A percentile compares a stretch with the other conserved stretches of the same genome.
These are phyloP conservation scores for Trichoderma sp. DNA, from an alignment of 2,329 filamentous ascomycete genomes.

Conservation along the genomic window DNA sequence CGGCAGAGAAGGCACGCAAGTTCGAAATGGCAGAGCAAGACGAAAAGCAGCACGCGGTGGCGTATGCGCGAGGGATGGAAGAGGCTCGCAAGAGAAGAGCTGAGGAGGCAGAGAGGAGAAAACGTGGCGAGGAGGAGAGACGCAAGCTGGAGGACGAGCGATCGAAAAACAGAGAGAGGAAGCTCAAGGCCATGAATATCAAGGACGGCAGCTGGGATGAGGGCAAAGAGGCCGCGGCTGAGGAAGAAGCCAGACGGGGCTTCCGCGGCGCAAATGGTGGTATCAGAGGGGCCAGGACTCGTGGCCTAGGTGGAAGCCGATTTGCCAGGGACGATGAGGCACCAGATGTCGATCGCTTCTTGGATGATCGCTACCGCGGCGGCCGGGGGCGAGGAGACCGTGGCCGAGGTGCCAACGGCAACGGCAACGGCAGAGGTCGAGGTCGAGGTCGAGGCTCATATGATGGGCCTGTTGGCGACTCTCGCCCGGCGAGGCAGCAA, in stretches of 20 bases:
- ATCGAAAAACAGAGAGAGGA: constrained; percentile 57
- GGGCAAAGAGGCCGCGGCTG: constrained; percentile 47
- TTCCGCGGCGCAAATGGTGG: constrained; percentile 45
- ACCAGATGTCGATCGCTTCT: constrained; percentile 36
- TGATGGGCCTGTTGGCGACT: constrained; percentile 26
- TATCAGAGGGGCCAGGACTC: constrained; percentile 37
- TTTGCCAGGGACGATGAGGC: constrained; percentile 39
- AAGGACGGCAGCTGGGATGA: constrained; percentile 58
- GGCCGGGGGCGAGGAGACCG: constrained; percentile 29
- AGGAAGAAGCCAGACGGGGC: constrained; percentile 39
- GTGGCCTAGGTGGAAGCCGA: constrained; percentile 40
- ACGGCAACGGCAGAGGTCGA: constrained; percentile 35
- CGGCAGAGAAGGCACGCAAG: constrained; percentile 56
- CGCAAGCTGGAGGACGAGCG: constrained; percentile 57
- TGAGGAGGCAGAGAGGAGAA: constrained; percentile 51
- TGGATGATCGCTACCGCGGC: constrained; percentile 36
- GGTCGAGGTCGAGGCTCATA: constrained; percentile 33
- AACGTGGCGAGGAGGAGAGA: constrained; percentile 50
- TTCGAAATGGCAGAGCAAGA: constrained; percentile 58
- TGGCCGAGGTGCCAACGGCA: constrained; percentile 32
- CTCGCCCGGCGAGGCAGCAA: constrained; percentile 23
- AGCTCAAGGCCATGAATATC: constrained; percentile 55
- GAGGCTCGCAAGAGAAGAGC: constrained; percentile 51
- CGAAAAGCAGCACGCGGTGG: constrained; percentile 52
- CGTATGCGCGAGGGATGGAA: constrained; percentile 54